phyloP scores from a whole-genome alignment of 78 protist genomes.

The Anaeramoeba flamelloides region DNA sequence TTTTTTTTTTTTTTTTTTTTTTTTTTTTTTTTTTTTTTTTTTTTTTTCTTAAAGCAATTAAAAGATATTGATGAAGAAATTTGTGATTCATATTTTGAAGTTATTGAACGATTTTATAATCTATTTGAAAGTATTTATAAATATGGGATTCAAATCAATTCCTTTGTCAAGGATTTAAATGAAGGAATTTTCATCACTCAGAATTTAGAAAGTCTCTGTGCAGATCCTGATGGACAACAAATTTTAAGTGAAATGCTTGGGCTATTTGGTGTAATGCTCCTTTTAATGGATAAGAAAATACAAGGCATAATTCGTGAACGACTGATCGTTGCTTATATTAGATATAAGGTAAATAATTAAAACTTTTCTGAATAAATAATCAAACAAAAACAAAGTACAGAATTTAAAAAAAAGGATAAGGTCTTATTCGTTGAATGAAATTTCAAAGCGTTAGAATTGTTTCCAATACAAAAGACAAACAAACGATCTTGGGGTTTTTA shows the following conservation, averaged over 20 bases:
- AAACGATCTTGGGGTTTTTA: too few relatives aligned
- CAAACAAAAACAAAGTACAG: too few relatives aligned
- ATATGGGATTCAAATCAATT: constrained; percentile 31
- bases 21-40: too few relatives aligned
- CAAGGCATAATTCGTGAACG: constrained; percentile 87
- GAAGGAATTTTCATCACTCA: constrained; percentile 71
- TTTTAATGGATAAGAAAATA: constrained; percentile 59
- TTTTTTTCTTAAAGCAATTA: constrained; percentile 22
- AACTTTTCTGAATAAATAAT: too few relatives aligned
- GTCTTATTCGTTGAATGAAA: too few relatives aligned
- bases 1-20: neutral
- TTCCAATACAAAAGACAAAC: too few relatives aligned
- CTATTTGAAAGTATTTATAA: constrained; percentile 67
- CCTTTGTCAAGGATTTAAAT: constrained; percentile 44
- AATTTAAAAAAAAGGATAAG: too few relatives aligned
- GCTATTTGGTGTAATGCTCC: constrained; percentile 72
- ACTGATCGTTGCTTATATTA: constrained; percentile 66
- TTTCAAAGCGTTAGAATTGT: too few relatives aligned
- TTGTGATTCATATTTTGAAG: constrained; percentile 56
- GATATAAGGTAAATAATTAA: constrained; percentile 58
- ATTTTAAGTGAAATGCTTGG: constrained; percentile 8
- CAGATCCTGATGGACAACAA: constrained; percentile 59
- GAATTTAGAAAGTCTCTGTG: too few relatives aligned
- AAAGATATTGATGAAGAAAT: constrained; percentile 63
- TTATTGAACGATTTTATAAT: constrained; percentile 62